These are phyloP conservation scores for Dactylellina drechsleri DNA, from an alignment of 2,329 filamentous ascomycete species.

Conservation along the genomic window DNA sequence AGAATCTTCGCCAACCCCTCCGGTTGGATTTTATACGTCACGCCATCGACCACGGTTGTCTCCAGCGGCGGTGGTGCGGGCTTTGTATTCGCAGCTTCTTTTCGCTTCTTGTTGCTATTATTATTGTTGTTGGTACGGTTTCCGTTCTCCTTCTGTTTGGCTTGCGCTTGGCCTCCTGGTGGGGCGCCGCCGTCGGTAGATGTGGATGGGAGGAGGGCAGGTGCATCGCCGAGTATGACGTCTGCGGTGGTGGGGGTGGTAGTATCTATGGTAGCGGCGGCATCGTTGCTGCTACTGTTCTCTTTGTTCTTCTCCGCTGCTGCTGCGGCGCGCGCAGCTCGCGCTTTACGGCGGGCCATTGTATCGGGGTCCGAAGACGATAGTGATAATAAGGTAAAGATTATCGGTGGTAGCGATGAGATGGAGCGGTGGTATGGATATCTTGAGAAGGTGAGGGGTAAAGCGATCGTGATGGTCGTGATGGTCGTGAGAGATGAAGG, in stretches of 20 bases:
- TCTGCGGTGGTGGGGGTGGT: background rate
- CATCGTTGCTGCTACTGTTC: background rate
- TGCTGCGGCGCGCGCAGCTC: constrained; percentile 10
- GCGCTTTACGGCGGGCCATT: constrained; percentile 41
- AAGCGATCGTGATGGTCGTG: background rate
- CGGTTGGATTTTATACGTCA: constrained; percentile 45
- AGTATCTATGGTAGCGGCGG: background rate
- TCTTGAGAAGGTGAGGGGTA: background rate
- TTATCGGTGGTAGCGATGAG: background rate
- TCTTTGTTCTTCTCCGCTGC: background rate
- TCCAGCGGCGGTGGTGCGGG: constrained; percentile 12
- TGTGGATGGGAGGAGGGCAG: background rate
- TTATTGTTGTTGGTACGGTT: background rate
- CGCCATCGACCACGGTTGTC: constrained; percentile 19
- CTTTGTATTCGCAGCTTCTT: background rate
- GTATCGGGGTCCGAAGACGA: constrained; percentile 2
- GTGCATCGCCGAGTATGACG: background rate
- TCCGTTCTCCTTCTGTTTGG: background rate
- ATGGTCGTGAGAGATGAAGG: constrained; percentile 5
- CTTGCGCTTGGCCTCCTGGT: constrained; percentile 36
- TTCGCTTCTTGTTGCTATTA: constrained; percentile 19
- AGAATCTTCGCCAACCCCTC: constrained; percentile 46
- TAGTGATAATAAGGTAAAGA: constrained; percentile 3
- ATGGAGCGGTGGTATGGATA: background rate
- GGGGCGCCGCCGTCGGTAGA: constrained; percentile 16